Evolutionary conservation across 164 flowering plant species (phyloP), one percentile per base, ranked within the genome.

Genomic region (Santalum album): DNA sequence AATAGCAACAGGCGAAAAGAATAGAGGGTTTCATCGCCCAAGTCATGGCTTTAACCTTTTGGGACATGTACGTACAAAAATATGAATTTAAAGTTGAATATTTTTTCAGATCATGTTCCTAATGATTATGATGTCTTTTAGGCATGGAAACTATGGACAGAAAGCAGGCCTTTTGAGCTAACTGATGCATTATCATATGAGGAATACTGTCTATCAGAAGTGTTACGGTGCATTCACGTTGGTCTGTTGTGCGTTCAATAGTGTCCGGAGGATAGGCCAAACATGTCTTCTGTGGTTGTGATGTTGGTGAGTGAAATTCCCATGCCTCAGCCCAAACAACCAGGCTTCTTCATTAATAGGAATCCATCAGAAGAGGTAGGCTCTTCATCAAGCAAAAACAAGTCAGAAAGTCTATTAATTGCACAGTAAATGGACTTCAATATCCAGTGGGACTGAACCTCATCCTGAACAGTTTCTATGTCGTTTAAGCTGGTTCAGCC

Each of bases 201-300:
- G 1, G 48, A 51, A 1, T 53, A 65, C 12, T 51, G 51, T 19
- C 14, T 55, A 12, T 2, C 39, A 0, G 65, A 62, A 56, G 68
- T 60, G 6, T 9, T 49, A 29, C 57, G 65, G 52, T 71, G 73
- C 55, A 65, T 71, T 16, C 75, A 71, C 11, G 34, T 74, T 16
- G 74, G 74, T 24, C 53, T 70, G 4, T 35, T 70, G 17, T 74
- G 78, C 12, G 66, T 68, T 7, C 71, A 61, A 68, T 69, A 60
- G 45, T 5, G 23, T 29, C 53, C 61, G 1, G 43, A 12, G 5
- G 53, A 63, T 38, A 27, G 72, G 21, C 72, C 72, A 7, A 51
- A 57, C 34, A 64, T 68, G 68, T 40, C 57, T 2, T 16, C 19
- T 3, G 56, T 59, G 20, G 58, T 59, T 47, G 12, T 64, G 25